Evolutionary conservation across 257 asterid species (phyloP).

Genomic region (Cordia subcordata): DNA sequence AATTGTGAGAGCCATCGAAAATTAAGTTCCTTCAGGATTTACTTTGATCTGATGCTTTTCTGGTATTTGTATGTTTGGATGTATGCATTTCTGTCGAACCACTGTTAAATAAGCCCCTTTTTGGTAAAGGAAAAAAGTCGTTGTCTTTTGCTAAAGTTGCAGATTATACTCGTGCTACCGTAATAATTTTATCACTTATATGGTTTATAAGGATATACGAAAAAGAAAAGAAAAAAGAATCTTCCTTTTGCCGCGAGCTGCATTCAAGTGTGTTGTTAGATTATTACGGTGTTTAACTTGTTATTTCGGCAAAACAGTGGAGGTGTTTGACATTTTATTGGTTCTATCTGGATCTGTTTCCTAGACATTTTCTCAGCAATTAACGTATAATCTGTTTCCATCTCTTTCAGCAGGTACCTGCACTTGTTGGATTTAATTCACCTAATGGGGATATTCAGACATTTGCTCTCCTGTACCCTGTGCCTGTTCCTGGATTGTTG

Average conservation of each 20-base stretch:
- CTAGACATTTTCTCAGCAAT: neutral
- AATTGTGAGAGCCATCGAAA: too few relatives aligned
- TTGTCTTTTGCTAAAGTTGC: neutral
- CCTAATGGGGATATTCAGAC: constrained; percentile 27
- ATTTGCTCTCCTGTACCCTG: constrained; percentile 30
- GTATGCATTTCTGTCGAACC: too few relatives aligned
- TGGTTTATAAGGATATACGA: too few relatives aligned
- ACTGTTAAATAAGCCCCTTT: neutral
- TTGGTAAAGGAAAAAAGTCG: neutral
- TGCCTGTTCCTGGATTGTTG: constrained; percentile 22
- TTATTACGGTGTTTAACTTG: too few relatives aligned
- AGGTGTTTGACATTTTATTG: too few relatives aligned
- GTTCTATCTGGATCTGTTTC: neutral
- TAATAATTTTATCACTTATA: too few relatives aligned
- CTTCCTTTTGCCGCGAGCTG: too few relatives aligned
- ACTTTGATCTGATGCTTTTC: neutral
- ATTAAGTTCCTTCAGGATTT: neutral
- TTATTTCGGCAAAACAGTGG: too few relatives aligned
- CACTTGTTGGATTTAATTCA: constrained; percentile 21
- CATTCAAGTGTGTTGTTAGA: too few relatives aligned
- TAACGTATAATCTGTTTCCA: neutral
- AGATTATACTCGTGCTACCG: too few relatives aligned
- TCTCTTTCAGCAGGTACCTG: constrained; percentile 18
- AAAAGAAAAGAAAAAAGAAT: too few relatives aligned
- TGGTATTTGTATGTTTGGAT: neutral